Percentiles rank a stretch among this genome's conserved stretches.
Conservation (phyloP, 192 early-diverging fungal species). For the Linnemannia zychae region DNA sequence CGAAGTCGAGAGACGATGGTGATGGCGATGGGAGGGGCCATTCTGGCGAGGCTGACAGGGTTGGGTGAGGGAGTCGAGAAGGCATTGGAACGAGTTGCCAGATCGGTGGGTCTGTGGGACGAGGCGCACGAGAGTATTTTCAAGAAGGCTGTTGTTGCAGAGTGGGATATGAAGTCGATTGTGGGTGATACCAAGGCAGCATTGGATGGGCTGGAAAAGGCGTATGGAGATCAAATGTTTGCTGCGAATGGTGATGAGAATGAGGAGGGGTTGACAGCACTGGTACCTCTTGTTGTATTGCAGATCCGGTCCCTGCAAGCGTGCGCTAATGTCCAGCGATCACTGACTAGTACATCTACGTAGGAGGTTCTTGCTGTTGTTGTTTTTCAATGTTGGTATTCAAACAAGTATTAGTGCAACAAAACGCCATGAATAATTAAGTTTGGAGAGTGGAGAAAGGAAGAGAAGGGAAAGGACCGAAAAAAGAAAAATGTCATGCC, state of each 20-base stretch:
- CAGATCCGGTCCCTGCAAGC: constrained; percentile 26
- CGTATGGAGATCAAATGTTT: background rate
- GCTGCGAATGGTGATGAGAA: background rate
- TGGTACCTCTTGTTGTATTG: constrained; percentile 20
- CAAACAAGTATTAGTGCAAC: background rate
- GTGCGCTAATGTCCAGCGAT: constrained; percentile 15
- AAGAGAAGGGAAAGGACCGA: background rate
- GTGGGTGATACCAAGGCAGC: background rate
- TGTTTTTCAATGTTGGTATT: background rate
- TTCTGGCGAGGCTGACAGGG: background rate
- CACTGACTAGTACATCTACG: background rate
- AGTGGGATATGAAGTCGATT: background rate
- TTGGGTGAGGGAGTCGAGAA: background rate
- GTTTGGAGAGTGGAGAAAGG: background rate
- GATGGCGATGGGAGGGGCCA: background rate
- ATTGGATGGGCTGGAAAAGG: background rate
- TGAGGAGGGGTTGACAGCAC: background rate
- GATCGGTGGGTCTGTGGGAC: background rate
- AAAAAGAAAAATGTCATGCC: background rate
- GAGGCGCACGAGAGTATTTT: background rate
- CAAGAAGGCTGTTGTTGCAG: background rate
- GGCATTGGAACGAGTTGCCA: background rate
- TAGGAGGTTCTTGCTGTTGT: background rate
- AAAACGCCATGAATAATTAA: constrained; percentile 6
- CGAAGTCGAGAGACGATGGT: constrained; percentile 6